Base-by-base conservation (phyloP, 2,329 filamentous ascomycete species). In the Botrytis hyacinthi region DNA sequence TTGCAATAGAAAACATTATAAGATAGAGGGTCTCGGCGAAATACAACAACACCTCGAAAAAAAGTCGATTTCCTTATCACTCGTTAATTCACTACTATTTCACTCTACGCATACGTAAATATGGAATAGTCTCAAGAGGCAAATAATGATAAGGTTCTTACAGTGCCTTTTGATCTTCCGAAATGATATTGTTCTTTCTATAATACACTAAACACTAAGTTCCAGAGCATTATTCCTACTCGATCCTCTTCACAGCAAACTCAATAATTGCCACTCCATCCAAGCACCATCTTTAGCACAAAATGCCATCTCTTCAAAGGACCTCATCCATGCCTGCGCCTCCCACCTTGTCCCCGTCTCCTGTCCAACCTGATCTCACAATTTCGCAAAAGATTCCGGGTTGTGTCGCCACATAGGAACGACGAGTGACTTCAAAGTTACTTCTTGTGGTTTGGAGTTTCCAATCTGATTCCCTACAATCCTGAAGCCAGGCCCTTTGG, bases 321-420 rank as follows among this genome's bases (percentile, higher is more conserved):
- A 46, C 48, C 59, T 35, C 18, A 70, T 14, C 66, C 65, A 57
- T 7, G 59, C 46, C 29, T 67, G 63, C 3, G 63, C 54, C 29
- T 72, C 66, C 75, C 74, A 76, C 18, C 70, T 68, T 29, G 70
- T 76, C 7, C 70, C 72, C 14, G 72, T 74, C 63, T 63, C 59
- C 7, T 37, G 60, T 48, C 68, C 73, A 18, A 76, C 72, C 42
- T 72, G 63, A 37, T 73, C 44, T 61, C 72, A 76, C 7, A 75
- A 22, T 48, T 65, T 72, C 20, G 51, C 66, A 60, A 75, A 75
- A 22, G 66, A 73, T 12, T 74, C 65, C 1, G 51, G 35, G 26
- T 71, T 72, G 42, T 75, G 70, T 69, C 63, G 37, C n/a, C 14
- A 75, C 60, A 74, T 75, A 2, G 57, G 63, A 29, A 72, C 59